phyloP scores from a whole-genome alignment of 345 rosid species.

The Eucalyptus caleyi region DNA sequence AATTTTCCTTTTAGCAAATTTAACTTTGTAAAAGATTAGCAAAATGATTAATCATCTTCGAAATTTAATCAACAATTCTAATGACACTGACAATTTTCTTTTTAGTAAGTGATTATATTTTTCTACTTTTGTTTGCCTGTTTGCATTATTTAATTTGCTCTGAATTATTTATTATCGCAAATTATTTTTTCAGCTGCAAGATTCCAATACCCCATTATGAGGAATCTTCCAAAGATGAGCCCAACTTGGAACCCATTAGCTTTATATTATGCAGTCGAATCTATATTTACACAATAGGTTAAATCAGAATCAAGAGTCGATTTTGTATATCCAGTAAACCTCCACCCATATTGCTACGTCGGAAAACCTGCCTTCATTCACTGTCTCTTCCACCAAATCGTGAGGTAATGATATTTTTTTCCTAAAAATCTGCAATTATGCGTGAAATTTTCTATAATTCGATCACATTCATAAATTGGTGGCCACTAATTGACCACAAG shows the following conservation, averaged over 20 bases:
- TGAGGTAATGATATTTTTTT: too few species aligned
- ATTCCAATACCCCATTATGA: neutral
- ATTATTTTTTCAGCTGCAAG: neutral
- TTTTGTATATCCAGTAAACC: neutral
- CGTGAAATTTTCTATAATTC: neutral
- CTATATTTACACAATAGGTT: fast-evolving
- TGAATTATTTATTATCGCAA: neutral
- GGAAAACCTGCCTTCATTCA: neutral
- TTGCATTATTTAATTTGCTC: neutral
- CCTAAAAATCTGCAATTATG: neutral
- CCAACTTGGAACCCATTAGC: neutral
- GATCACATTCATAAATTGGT: too few species aligned
- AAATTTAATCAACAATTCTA: neutral
- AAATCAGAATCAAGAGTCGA: neutral
- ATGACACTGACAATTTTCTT: neutral
- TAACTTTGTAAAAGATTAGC: neutral
- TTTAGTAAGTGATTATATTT: neutral
- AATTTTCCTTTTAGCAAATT: neutral
- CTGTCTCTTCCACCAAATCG: neutral
- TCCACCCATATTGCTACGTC: neutral
- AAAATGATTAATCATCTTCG: neutral
- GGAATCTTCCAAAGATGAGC: neutral
- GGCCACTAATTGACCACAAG: too few species aligned
- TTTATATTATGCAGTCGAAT: neutral
- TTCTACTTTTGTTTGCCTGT: neutral